phyloP scores from a whole-genome alignment of 2,329 filamentous ascomycete species.

The Penicillium verrucosum region DNA sequence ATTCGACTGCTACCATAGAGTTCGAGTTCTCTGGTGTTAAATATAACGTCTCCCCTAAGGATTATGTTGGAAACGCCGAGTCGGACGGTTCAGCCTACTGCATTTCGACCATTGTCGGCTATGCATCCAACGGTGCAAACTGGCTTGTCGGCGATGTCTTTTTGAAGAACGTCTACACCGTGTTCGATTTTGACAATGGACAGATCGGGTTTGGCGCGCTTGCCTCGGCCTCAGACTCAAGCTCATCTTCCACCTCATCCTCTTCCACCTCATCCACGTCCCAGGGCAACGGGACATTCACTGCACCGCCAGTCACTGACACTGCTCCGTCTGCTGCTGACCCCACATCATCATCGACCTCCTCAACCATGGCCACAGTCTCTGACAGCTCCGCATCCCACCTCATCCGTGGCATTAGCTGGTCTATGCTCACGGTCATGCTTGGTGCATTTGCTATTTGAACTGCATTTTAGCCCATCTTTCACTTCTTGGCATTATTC shows the following conservation, averaged over 20 bases:
- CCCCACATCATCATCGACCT: conserved; percentile 8
- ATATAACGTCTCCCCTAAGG: conserved; percentile 65
- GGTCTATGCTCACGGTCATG: conserved; percentile 15
- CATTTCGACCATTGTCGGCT: conserved; percentile 70
- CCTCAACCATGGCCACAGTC: conserved; percentile 2
- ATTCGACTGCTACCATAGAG: conserved; percentile 58
- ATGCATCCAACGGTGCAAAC: conserved; percentile 59
- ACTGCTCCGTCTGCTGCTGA: conserved; percentile 4
- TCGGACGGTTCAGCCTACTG: conserved; percentile 35
- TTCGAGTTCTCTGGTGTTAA: conserved; percentile 66
- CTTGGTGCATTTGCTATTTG: conserved; percentile 13
- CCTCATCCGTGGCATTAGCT: conserved; percentile 12
- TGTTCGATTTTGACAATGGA: conserved; percentile 70
- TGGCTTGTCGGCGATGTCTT: conserved; percentile 88
- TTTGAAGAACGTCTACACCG: conserved; percentile 82
- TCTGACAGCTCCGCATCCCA: conserved; percentile 14
- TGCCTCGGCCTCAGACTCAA: background rate
- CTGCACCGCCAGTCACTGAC: conserved; percentile 8
- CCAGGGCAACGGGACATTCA: conserved; percentile 17
- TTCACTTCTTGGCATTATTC: background rate
- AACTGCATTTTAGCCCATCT: conserved; percentile 3
- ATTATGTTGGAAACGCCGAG: conserved; percentile 59
- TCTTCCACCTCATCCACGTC: background rate
- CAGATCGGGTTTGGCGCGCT: conserved; percentile 38
- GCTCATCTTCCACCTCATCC: background rate